Evolutionary conservation across 2,329 filamentous ascomycete species (phyloP).

Genomic region (Neofusicoccum sp.): DNA sequence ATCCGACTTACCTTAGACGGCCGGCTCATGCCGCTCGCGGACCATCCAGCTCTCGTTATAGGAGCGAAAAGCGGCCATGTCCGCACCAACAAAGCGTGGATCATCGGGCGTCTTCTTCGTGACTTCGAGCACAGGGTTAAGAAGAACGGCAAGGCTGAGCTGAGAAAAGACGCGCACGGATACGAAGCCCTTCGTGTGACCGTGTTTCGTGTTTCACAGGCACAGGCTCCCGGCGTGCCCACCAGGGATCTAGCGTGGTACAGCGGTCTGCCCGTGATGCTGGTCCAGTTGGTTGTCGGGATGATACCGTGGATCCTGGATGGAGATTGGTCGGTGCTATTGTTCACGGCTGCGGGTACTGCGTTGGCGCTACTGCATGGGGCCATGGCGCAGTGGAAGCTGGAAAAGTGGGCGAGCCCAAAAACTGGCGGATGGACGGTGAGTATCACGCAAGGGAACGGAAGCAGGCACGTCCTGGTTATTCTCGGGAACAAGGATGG

Average conservation of each 20-base stretch:
- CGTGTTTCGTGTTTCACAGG: neutral
- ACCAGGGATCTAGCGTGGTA: neutral
- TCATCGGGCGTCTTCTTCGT: constrained; percentile 47
- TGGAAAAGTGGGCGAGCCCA: neutral
- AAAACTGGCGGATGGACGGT: neutral
- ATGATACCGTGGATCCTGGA: neutral
- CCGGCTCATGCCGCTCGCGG: constrained; percentile 40
- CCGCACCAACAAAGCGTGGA: constrained; percentile 46
- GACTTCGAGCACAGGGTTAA: constrained; percentile 42
- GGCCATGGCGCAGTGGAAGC: constrained; percentile 7
- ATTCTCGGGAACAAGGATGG: neutral
- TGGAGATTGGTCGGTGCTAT: neutral
- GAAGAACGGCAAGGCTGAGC: neutral
- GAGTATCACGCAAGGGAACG: neutral
- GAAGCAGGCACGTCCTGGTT: neutral
- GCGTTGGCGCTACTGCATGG: neutral
- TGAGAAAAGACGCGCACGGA: neutral
- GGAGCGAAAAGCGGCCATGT: constrained; percentile 41
- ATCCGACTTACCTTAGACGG: constrained; percentile 25
- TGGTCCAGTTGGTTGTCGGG: neutral
- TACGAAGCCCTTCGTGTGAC: neutral
- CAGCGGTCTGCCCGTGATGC: neutral
- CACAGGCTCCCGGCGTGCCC: neutral
- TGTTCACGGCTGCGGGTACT: neutral
- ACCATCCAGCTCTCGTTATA: constrained; percentile 39